These are phyloP conservation scores for Aspergillus hancockii DNA, from an alignment of 495 filamentous ascomycete genomes.

Conservation along the genomic window DNA sequence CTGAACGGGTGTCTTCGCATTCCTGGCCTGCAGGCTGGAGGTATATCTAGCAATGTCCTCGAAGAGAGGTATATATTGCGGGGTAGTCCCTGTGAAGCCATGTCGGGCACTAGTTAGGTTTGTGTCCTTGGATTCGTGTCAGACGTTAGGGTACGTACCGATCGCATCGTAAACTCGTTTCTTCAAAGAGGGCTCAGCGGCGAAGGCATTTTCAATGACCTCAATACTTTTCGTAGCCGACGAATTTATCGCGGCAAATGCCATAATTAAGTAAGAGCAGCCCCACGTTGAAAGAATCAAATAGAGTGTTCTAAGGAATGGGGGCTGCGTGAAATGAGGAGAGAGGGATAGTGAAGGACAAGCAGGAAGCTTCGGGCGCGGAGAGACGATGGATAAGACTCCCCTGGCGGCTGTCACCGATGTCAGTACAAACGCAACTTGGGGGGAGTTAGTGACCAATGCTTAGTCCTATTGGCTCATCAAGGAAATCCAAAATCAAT, in stretches of 20 bases:
- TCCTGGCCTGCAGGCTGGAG: constrained; percentile 43
- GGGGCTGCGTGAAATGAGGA: constrained; percentile 1
- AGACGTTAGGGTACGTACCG: constrained; percentile 32
- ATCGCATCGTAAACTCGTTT: constrained; percentile 53
- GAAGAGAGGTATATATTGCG: constrained; percentile 44
- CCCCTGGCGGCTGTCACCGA: constrained; percentile 7
- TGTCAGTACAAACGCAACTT: constrained; percentile 2
- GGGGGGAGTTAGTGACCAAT: neutral
- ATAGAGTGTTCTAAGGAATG: constrained; percentile 4
- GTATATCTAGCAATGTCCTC: constrained; percentile 53
- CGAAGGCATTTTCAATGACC: constrained; percentile 48
- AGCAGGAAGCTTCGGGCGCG: constrained; percentile 6
- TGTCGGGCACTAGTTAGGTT: constrained; percentile 17
- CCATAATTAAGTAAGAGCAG: constrained; percentile 30
- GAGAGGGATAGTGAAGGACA: neutral
- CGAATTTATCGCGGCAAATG: constrained; percentile 47
- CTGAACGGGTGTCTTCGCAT: constrained; percentile 28
- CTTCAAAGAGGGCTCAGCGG: constrained; percentile 43
- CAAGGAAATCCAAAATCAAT: neutral
- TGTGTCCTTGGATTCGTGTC: neutral
- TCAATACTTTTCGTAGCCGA: constrained; percentile 25
- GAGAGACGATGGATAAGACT: constrained; percentile 7
- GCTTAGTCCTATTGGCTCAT: neutral
- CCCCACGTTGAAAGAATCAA: constrained; percentile 3
- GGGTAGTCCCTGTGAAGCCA: constrained; percentile 33